Percentiles rank a stretch among this genome's conserved stretches.
phyloP scores from a whole-genome alignment of 768 basidiomycete species.

The Suillus bovinus region DNA sequence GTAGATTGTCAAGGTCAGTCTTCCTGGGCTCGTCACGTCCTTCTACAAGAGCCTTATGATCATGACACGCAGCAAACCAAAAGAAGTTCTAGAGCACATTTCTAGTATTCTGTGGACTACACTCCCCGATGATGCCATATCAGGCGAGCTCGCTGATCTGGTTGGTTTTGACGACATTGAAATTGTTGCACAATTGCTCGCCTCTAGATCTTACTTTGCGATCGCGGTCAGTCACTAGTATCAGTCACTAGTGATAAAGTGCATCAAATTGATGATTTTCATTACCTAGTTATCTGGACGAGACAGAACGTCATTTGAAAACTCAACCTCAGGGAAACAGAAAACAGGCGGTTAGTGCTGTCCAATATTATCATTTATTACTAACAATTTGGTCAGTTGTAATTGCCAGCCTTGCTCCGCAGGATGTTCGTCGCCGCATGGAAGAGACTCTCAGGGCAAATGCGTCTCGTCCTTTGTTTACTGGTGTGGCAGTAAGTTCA shows the following conservation, averaged over 20 bases:
- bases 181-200: conserved; percentile 68
- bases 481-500: conserved; percentile 49
- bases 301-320: background rate
- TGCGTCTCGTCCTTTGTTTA: conserved; percentile 66
- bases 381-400: conserved; percentile 4
- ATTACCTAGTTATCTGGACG: background rate
- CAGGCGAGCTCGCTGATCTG: conserved; percentile 74
- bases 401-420: conserved; percentile 36
- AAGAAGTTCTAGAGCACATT: conserved; percentile 20
- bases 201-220: conserved; percentile 49
- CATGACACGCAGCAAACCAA: conserved; percentile 3
- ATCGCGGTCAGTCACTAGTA: conserved; percentile 58
- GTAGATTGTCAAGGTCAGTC: conserved; percentile 3
- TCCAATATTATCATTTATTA: background rate
- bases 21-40: background rate
- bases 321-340: background rate
- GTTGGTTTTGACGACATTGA: conserved; percentile 86
- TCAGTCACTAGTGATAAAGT: background rate
- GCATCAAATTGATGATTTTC: background rate
- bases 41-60: background rate
- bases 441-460: conserved; percentile 60
- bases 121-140: conserved; percentile 67
- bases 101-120: conserved; percentile 46
- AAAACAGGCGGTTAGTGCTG: background rate
- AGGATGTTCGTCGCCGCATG: conserved; percentile 61